Percentiles rank a stretch among this genome's conserved stretches.
Conservation (phyloP, 164 flowering plant genomes). For the Annona squamosa region DNA sequence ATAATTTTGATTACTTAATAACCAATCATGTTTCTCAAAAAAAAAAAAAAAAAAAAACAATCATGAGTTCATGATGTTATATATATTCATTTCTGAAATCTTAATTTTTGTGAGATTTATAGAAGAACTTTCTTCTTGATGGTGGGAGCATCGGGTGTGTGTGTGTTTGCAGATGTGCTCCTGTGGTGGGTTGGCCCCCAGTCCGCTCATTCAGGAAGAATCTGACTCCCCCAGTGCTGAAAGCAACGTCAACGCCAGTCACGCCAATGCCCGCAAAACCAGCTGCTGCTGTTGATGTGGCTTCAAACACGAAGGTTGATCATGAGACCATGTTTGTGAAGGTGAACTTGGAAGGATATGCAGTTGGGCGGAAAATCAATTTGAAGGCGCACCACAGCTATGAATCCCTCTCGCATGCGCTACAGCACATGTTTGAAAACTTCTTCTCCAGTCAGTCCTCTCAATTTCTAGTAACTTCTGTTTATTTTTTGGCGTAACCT, state of each 20-base stretch:
- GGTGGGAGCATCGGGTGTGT: neutral
- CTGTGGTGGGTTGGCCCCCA: constrained; percentile 19
- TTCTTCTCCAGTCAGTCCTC: constrained; percentile 13
- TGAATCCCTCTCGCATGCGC: constrained; percentile 16
- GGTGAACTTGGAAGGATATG: constrained; percentile 15
- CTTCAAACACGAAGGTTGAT: neutral
- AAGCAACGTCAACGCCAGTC: neutral
- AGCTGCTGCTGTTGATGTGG: neutral
- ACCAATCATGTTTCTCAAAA: too few relatives aligned
- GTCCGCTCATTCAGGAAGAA: constrained; percentile 11
- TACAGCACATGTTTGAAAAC: constrained; percentile 15
- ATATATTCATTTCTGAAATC: too few relatives aligned
- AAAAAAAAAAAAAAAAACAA: too few relatives aligned
- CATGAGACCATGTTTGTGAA: constrained; percentile 7
- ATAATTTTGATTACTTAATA: too few relatives aligned
- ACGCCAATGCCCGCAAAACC: constrained; percentile 4
- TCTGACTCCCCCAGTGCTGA: neutral
- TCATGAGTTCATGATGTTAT: too few relatives aligned
- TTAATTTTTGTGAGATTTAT: neutral
- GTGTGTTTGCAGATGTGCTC: constrained; percentile 12
- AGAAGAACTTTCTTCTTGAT: neutral
- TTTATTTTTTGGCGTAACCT: too few relatives aligned
- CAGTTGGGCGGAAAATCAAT: constrained; percentile 15
- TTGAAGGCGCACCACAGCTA: constrained; percentile 13
- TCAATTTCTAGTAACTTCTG: neutral